phyloP scores from a whole-genome alignment of 768 basidiomycete genomes.

The Calvatia gigantea region DNA sequence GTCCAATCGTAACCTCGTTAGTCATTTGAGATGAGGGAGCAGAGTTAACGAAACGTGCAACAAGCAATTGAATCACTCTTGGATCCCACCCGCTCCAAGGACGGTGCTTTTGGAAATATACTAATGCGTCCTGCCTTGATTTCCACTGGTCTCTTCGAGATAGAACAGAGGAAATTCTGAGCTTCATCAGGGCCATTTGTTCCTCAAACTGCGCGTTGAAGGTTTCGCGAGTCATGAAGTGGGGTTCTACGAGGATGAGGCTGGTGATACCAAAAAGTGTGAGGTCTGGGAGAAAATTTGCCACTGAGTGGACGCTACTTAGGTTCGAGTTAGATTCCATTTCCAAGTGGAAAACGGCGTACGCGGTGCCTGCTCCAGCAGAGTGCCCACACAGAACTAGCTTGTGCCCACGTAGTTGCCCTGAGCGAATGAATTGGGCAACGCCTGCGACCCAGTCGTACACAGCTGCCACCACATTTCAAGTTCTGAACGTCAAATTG shows the following conservation, averaged over 20 bases:
- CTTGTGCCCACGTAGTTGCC: slow-evolving; percentile 29
- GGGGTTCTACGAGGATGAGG: slow-evolving; percentile 43
- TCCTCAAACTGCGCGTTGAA: slow-evolving; percentile 35
- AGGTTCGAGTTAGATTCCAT: not conserved
- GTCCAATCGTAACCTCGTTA: not conserved
- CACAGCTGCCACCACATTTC: no score
- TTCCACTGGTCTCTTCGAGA: slow-evolving; percentile 37
- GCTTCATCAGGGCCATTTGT: slow-evolving; percentile 33
- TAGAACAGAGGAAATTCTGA: slow-evolving; percentile 32
- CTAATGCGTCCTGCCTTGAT: slow-evolving; percentile 35
- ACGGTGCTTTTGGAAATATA: slow-evolving; percentile 37
- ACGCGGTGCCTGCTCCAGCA: slow-evolving; percentile 40
- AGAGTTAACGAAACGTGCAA: slow-evolving; percentile 20
- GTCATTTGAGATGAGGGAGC: not conserved
- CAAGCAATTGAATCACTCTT: slow-evolving; percentile 32
- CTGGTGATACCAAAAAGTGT: slow-evolving; percentile 26
- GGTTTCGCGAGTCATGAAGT: slow-evolving; percentile 34
- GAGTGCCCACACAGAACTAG: slow-evolving; percentile 43
- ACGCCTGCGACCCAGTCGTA: slow-evolving; percentile 37
- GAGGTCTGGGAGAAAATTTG: slow-evolving; percentile 20
- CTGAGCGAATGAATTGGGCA: slow-evolving; percentile 28
- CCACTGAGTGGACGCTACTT: slow-evolving; percentile 39
- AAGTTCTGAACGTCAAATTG: no score
- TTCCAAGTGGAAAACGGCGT: slow-evolving; percentile 12
- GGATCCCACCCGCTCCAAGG: slow-evolving; percentile 49